Base-by-base conservation (phyloP, 352 stramenopile genomes). In the Globisporangium paroecandrum region DNA sequence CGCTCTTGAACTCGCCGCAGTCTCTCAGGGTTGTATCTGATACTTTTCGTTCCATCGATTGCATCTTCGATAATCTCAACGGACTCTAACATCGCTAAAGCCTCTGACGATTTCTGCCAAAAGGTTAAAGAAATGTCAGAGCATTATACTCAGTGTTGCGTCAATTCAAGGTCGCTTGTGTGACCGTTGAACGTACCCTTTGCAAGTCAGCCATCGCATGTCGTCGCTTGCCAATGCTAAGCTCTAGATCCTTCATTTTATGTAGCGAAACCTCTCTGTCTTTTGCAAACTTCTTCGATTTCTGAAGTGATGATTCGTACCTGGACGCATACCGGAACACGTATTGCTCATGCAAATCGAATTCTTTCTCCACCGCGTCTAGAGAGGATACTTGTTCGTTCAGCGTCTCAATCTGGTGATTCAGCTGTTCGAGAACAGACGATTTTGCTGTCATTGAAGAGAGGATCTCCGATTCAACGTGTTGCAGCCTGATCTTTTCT, bases 261-360 rank as follows among this genome's bases (percentile, higher is more conserved):
- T 63, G 36, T 5, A 20, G 58, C 34, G n/a, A 7, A 2, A 4
- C 20, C 2, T 51, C 58, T 18, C 6, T 34, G 22, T 63, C 58
- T 18, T 24, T 22, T n/a, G 58, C 15, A 29, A 63, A 18, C 12
- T 29, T 38, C 12, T 51, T 7, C 4, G 36, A 24, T 22, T n/a
- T 13, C 20, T 38, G 61, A 15, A 57, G 9, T 7, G 32, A 18
- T 7, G 43, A 13, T 7, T 47, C 61, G 12, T 66, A 29, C 22
- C 43, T 41, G 10, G 61, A 66, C 27, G 32, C 27, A 6, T 55
- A 25, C 32, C 58, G 46, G 27, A 66, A 58, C 46, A 66, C 29
- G 20, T 43, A 18, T 22, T 59, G 61, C 22, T 66, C 27, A 20
- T 46, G 27, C 41, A 18, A 49, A 49, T 49, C 41, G 41, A 49